Evolutionary conservation across 2,329 filamentous ascomycete genomes (phyloP), one percentile per base, ranked within the genome.

Genomic region (Fusarium sp.): DNA sequence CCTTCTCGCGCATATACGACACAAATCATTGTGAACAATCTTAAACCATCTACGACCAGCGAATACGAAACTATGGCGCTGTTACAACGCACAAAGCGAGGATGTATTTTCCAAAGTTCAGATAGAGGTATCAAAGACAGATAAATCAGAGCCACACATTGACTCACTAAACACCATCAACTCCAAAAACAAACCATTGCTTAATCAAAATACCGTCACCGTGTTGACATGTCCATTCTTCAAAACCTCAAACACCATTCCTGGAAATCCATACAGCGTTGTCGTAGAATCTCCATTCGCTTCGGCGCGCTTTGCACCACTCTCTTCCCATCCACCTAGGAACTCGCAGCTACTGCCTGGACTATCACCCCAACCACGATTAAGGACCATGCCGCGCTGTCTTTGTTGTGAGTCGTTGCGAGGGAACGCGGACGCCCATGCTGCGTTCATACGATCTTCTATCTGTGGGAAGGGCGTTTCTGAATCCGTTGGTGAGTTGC

Each of bases 181-280:
- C 71, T 49, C 69, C 69, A 11, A 24, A 20, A 44, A 43, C 24
- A 41, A 44, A 29, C 4, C 13, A 20, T 25, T 25, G 13, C 30
- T 32, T 27, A 24, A 30, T 69, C 78, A 97, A 83, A 94, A 97
- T 25, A 97, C 90, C 12, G 95, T 98, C 78, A 98, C 84, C 27
- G 93, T 92, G 80, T 94, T 97, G 25, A 99, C 92, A 66, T 90
- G 91, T 6, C 93, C 94, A 77, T 97, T 98, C 88, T 93, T 94
- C 79, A 98, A 82, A 29, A 99, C 95, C 82, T 99, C 96, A 82
- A 99, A 98, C 48, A 98, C 89, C 80, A 98, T 82, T 0, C 96
- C 95, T 0, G 96, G 95, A 76, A 98, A 98, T 2, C 95, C 94
- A 82, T 94, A 98, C 29, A 99, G 81, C 67, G 94, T 95, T 18